Evolutionary conservation across 1,284 basidiomycete genomes (phyloP), one percentile per base, ranked within the genome.

Genomic region (Papiliotrema terrestris): DNA sequence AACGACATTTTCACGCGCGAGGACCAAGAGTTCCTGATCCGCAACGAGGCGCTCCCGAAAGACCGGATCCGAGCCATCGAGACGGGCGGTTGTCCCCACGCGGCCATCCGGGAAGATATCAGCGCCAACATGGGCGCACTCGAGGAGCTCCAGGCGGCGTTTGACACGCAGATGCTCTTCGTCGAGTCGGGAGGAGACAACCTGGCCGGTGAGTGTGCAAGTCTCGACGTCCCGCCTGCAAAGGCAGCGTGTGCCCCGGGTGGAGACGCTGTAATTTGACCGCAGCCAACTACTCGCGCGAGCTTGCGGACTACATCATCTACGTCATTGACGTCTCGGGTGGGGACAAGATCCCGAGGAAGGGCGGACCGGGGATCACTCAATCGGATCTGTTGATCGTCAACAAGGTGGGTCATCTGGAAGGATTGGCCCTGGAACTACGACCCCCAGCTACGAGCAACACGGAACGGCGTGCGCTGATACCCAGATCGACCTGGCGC

Each of bases 1-100:
- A 97, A 97, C 76, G 93, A 97, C 76, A 97, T 97, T 70, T 96
- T 97, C 78, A 98, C 95, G 39, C 83, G 87, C 38, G 95, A 98
- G 76, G 95, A 98, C 72, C 93, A 96, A 74, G 94, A 98, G 73
- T 98, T 98, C 76, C 80, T 98, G 37, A 95, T 97, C 70, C 86
- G 85, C 63, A 91, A 98, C 78, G 83, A 88, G 52, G 95, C 95
- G 0, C 83, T 98, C 3, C 86, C 89, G 0, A 77, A 86, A 2
- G 84, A 84, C 37, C 87, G 95, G 41, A 98, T 98, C 66, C 84
- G 91, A 22, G 93, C 96, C 0, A 96, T 98, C 64, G 95, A 98
- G 79, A 98, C 96, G 0, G 81, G 93, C 38, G 92, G 93, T 1
- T 97, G 92, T 75, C 92, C 92, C 1, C 92, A 96, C 72, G 92